Base-by-base conservation (phyloP, 2,329 filamentous ascomycete species). In the Clarireedia hainanense region DNA sequence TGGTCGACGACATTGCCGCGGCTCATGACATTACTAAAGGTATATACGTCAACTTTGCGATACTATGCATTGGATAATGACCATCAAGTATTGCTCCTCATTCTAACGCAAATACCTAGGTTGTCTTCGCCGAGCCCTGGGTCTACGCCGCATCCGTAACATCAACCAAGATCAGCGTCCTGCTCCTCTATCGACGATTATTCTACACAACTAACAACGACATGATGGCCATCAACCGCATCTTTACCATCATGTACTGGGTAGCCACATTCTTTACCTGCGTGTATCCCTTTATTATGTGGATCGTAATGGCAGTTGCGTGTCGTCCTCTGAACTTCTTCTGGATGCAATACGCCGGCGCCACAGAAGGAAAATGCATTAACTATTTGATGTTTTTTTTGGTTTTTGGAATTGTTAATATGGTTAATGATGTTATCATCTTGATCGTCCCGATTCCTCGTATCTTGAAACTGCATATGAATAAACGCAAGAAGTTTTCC, bases 81-180 rank as follows among this genome's bases (percentile, higher is more conserved):
- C 3, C 17, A 37, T 37, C 30, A 37, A 37, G 10, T 26, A 20
- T n/a, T 39, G 14, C 23, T 50, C 17, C 20, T 10, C 47, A 17
- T 39, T 50, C 47, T 50, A 34, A 50, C 47, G 7, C 34, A 39
- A 36, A 20, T 26, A 17, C 47, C 7, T 50, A 50, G 47, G 30
- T 50, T 37, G 47, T 50, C 3, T 50, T 39, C 20, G 14, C 47
- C 47, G 47, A 50, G 47, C 47, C 47, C 34, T 50, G 47, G 47
- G 47, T 50, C 20, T 50, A 50, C 47, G 47, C 47, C 12, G 47
- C 47, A 50, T 24, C 47, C 27, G 47, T 50, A 50, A 50, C 47
- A 39, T 50, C 47, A 50, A 50, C 47, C 23, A 50, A 50, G 17
- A 50, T 50, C 30, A 50, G 47, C 9, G 34, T 50, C 7, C 34